Conservation (phyloP, 352 stramenopile genomes). For the Phytophthora brassicae region DNA sequence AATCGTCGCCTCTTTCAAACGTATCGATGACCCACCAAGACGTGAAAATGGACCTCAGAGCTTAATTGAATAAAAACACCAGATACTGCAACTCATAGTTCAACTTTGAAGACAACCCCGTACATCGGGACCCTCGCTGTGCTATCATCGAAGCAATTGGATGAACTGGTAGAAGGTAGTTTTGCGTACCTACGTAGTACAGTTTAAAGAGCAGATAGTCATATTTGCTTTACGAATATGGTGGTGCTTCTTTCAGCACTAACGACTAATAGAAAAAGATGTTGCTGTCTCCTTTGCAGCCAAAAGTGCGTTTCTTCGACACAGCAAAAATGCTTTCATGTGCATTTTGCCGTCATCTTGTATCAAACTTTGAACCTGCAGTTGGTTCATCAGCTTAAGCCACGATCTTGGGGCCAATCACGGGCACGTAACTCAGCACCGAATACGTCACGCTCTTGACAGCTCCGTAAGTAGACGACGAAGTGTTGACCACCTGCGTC, state of each 20-base stretch:
- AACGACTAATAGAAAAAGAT: slow-evolving; percentile 12
- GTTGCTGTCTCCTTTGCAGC: slow-evolving; percentile 1
- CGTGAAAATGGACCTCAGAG: background rate
- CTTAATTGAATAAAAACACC: background rate
- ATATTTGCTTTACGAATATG: slow-evolving; percentile 10
- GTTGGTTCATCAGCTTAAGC: slow-evolving; percentile 32
- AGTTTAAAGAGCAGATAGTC: background rate
- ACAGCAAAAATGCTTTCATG: too few species aligned
- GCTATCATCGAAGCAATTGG: slow-evolving; percentile 15
- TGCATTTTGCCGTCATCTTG: slow-evolving; percentile 5
- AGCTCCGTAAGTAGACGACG: slow-evolving; percentile 53
- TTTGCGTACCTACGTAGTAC: too few species aligned
- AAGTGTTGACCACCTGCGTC: slow-evolving; percentile 54
- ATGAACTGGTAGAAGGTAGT: too few species aligned
- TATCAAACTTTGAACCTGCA: slow-evolving; percentile 9
- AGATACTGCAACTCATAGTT: background rate
- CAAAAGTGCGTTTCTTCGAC: slow-evolving; percentile 2
- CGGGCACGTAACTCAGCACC: slow-evolving; percentile 53
- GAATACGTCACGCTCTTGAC: slow-evolving; percentile 52
- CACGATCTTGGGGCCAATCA: slow-evolving; percentile 59
- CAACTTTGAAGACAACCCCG: slow-evolving; percentile 6
- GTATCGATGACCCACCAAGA: background rate
- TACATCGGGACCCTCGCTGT: slow-evolving; percentile 11
- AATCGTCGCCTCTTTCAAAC: slow-evolving; percentile 3
- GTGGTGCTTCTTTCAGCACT: slow-evolving; percentile 9